phyloP scores from a whole-genome alignment of 2,329 filamentous ascomycete species.

The Mariannaea sp. region DNA sequence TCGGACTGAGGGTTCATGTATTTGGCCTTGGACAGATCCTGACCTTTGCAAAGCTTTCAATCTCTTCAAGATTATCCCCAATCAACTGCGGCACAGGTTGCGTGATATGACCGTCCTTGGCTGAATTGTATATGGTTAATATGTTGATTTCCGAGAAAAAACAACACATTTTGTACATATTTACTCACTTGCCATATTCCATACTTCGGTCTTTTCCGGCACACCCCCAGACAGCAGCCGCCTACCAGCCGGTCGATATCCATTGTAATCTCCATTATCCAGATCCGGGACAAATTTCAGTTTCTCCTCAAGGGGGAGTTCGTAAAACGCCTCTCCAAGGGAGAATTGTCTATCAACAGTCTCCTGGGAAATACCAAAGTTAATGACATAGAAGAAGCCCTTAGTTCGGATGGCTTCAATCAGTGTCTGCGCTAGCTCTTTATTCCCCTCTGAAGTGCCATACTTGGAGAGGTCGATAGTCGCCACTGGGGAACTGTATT shows the following conservation, averaged over 20 bases:
- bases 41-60: slow-evolving; percentile 27
- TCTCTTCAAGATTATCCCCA: slow-evolving; percentile 18
- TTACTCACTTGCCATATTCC: slow-evolving; percentile 45
- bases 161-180: background rate
- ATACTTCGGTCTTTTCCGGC: slow-evolving; percentile 46
- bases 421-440: slow-evolving; percentile 35
- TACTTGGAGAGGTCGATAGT: slow-evolving; percentile 44
- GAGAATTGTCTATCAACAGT: slow-evolving; percentile 64
- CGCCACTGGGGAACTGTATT: slow-evolving; percentile 31
- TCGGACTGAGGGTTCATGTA: too few species aligned
- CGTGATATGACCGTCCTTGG: slow-evolving; percentile 37
- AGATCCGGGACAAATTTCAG: slow-evolving; percentile 57
- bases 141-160: background rate
- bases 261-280: slow-evolving; percentile 60
- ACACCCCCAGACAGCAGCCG: slow-evolving; percentile 44
- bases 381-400: slow-evolving; percentile 50
- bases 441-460: slow-evolving; percentile 40
- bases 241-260: slow-evolving; percentile 56
- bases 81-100: slow-evolving; percentile 13
- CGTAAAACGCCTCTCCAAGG: slow-evolving; percentile 58
- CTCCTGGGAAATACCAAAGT: slow-evolving; percentile 63
- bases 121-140: slow-evolving; percentile 16
- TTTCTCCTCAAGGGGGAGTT: slow-evolving; percentile 62
- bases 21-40: background rate
- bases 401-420: slow-evolving; percentile 44